Evolutionary conservation across 2,329 filamentous ascomycete genomes (phyloP), one percentile per base, ranked within the genome.

Genomic region (Sporothrix dimorphospora): DNA sequence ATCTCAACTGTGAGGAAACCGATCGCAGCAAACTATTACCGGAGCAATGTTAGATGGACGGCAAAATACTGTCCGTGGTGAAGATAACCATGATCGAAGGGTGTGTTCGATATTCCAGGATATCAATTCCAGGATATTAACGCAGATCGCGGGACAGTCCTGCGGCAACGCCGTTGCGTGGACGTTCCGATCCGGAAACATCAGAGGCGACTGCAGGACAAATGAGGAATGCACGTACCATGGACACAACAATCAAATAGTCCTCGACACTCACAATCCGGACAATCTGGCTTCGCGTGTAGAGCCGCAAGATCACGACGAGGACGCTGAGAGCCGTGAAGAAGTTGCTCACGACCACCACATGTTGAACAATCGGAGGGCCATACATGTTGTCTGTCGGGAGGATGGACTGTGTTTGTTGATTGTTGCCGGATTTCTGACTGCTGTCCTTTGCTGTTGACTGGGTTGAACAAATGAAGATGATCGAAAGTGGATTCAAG

Each of bases 1-100:
- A 66, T 66, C 40, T 66, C 61, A n/a, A 66, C 61, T 1, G 40
- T 66, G 42, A 66, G 61, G 8, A 66, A 66, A 9, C 61, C 61
- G 19, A 66, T 66, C 5, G 61, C 14, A 8, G 61, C 61, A 30
- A 12, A 9, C 61, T 66, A 40, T 30, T 5, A 24, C 12, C 12
- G 11, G 21, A 1, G 16, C 5, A n/a, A 8, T 24, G 59, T 63
- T 27, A 63, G 59, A 45, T 27, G 9, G 1, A 11, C 4, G 3
- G 30, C 16, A n/a, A 63, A 27, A 27, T 14, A 24, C 53, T 16
- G 1, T 27, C 16, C 12, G 30, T 40, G 30, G 57, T n/a, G 34
- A 34, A 38, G 34, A 40, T 47, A 12, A 47, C 42, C 42, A 47
- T 16, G 2, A 5, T 12, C 16, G 14, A 16, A 16, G 42, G 42